Base-by-base conservation (phyloP, 768 basidiomycete species). In the Rhodotorula babjevae region DNA sequence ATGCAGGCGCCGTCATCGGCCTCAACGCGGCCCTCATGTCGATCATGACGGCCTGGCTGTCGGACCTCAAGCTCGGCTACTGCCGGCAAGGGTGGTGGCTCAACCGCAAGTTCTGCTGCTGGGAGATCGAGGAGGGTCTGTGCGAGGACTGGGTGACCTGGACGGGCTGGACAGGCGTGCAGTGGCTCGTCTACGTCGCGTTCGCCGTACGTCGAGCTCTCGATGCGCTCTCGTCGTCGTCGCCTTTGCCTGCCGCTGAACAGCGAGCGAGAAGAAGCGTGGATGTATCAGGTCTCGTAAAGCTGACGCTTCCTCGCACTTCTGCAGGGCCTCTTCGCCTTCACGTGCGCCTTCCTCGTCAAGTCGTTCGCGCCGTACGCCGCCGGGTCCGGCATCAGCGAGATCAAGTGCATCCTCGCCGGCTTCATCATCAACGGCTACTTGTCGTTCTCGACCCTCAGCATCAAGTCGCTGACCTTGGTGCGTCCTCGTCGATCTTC, bases 351-450 rank as follows among this genome's bases (percentile, higher is more conserved):
- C 0, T 92, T 91, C 80, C 84, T 99, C 19, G 96, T 98, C 67
- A 86, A 87, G 65, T 87, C 87, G 16, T 87, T 94, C 78, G 94
- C 95, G 16, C 93, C 88, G 65, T 95, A 95, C 81, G 94, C 96
- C 23, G 96, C 96, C 29, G 94, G 96, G 11, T 97, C 94, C 69
- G 96, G 96, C 63, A 98, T 99, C 61, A 92, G 94, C 31, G 96
- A 99, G 82, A 97, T 99, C 82, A 99, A 98, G 79, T 96, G 93
- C 79, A 97, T 98, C 77, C 84, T 99, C 44, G 92, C 91, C 16
- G 96, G 96, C 8, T 99, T 99, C 82, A 85, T 94, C 76, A 97
- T 99, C 90, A 89, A 96, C 80, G 93, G 93, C 0, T 99, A 90
- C 81, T 85, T 98, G 49, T 90, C 92, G 23, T 87, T 89, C 71